Evolutionary conservation across 208 protist genomes (phyloP).

Genomic region (Novymonas esmeraldas): DNA sequence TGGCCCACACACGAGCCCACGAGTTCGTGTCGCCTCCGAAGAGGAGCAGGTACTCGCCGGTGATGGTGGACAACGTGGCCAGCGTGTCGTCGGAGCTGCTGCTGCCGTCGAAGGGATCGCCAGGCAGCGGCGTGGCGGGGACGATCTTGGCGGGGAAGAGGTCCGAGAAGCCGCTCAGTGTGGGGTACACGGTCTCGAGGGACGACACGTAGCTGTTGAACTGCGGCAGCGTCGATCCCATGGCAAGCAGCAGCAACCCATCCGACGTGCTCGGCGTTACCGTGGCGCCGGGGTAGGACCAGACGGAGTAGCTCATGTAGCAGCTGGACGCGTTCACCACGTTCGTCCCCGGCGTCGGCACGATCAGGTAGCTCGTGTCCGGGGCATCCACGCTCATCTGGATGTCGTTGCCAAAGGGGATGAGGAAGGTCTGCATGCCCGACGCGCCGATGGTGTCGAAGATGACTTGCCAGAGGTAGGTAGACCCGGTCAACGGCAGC

Average conservation of each 20-base stretch:
- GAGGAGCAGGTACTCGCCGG: conserved; percentile 20
- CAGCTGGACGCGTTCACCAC: conserved; percentile 21
- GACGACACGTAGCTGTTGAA: conserved; percentile 4
- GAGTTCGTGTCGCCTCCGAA: conserved; percentile 4
- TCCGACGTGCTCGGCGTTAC: not conserved
- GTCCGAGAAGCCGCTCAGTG: not conserved
- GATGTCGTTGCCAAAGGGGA: conserved; percentile 11
- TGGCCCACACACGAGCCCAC: conserved; percentile 12
- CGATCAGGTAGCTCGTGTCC: not conserved
- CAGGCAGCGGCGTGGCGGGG: not conserved
- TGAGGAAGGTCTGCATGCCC: not conserved
- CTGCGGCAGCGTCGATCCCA: not conserved
- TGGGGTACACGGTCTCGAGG: not conserved
- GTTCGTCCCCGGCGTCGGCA: not conserved
- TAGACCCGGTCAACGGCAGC: conserved; percentile 15
- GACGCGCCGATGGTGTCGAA: not conserved
- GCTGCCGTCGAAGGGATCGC: conserved; percentile 2
- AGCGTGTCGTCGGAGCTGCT: not conserved
- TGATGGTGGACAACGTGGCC: not conserved
- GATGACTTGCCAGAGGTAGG: conserved; percentile 18
- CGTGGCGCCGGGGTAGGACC: conserved; percentile 10
- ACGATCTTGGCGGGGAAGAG: not conserved
- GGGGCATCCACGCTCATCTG: conserved; percentile 13
- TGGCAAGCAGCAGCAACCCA: not conserved
- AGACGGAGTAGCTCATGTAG: conserved; percentile 22